Percentiles rank a stretch among this genome's conserved stretches.
Conservation (phyloP, 352 stramenopile genomes). For the Pythium plurisporium region DNA sequence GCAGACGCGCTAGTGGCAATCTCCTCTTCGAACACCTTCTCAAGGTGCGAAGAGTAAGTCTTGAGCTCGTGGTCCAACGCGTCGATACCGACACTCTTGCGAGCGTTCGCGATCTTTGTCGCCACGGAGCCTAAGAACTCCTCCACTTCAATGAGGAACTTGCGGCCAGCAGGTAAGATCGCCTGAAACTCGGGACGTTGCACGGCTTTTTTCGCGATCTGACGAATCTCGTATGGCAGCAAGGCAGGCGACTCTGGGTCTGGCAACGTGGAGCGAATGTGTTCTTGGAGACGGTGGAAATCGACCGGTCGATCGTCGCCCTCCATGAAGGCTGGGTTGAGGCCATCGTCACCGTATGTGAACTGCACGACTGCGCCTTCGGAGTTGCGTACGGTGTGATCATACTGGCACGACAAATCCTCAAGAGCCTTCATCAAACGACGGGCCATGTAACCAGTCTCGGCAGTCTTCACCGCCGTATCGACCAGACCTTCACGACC, state of each 20-base stretch:
- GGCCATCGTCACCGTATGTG: conserved; percentile 98
- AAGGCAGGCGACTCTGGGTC: conserved; percentile 68
- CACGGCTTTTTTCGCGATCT: conserved; percentile 82
- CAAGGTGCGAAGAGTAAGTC: conserved; percentile 64
- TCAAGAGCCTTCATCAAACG: conserved; percentile 98
- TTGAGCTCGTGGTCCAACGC: conserved; percentile 57
- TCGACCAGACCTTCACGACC: conserved; percentile 99
- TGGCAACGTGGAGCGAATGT: conserved; percentile 83
- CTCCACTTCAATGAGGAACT: conserved; percentile 89
- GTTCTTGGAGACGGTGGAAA: conserved; percentile 91
- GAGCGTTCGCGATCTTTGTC: conserved; percentile 51
- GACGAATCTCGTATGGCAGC: conserved; percentile 75
- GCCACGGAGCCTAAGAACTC: conserved; percentile 75
- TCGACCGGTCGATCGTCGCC: conserved; percentile 94
- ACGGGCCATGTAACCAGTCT: conserved; percentile 99
- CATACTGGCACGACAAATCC: conserved; percentile 95
- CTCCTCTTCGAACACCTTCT: conserved; percentile 63
- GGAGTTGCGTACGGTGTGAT: conserved; percentile 88
- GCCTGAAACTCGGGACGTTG: conserved; percentile 72
- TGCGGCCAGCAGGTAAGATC: conserved; percentile 84
- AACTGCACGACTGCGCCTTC: conserved; percentile 97
- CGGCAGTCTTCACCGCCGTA: conserved; percentile 99
- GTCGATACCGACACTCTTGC: conserved; percentile 50
- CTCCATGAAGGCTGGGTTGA: conserved; percentile 98
- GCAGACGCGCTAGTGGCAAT: conserved; percentile 20